A percentile compares a stretch with the other conserved stretches of the same genome.
Evolutionary conservation across 2,329 filamentous ascomycete genomes (phyloP).

Genomic region (Pyrenophora graminea): DNA sequence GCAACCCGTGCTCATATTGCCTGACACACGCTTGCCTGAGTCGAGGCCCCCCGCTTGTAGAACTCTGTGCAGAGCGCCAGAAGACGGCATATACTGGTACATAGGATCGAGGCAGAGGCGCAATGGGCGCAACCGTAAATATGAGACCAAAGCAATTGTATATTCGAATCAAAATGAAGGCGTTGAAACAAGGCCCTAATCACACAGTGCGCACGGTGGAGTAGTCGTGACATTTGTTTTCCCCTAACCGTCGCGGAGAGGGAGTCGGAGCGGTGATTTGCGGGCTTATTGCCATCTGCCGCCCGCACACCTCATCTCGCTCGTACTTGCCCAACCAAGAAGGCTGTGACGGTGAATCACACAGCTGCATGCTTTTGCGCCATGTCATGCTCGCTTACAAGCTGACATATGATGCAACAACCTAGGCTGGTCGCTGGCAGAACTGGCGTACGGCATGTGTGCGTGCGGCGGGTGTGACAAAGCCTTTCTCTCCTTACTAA

Average conservation of each 20-base stretch:
- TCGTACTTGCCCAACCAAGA: background rate
- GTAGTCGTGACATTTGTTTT: background rate
- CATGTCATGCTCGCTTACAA: slow-evolving; percentile 1
- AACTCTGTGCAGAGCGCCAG: background rate
- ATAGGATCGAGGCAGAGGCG: background rate
- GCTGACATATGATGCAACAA: background rate
- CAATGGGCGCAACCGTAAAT: slow-evolving; percentile 6
- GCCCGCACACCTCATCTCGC: background rate
- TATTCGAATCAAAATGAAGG: background rate
- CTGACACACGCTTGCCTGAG: background rate
- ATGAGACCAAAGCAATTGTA: slow-evolving; percentile 5
- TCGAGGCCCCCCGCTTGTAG: background rate
- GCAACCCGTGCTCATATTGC: background rate
- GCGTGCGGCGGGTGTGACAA: background rate
- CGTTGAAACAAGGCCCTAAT: slow-evolving; percentile 4
- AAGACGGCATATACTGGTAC: no score
- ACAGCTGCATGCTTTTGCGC: no score
- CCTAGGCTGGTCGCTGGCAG: background rate
- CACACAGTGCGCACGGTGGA: slow-evolving; percentile 1
- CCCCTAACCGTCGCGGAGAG: background rate
- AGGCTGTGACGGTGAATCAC: background rate
- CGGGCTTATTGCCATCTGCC: slow-evolving; percentile 4
- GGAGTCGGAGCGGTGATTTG: slow-evolving; percentile 5
- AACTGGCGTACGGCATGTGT: background rate
- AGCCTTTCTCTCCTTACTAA: no score